Percentiles rank a stretch among this genome's conserved stretches.
Evolutionary conservation across 495 filamentous ascomycete genomes (phyloP).

Genomic region (Xylaria scruposa): DNA sequence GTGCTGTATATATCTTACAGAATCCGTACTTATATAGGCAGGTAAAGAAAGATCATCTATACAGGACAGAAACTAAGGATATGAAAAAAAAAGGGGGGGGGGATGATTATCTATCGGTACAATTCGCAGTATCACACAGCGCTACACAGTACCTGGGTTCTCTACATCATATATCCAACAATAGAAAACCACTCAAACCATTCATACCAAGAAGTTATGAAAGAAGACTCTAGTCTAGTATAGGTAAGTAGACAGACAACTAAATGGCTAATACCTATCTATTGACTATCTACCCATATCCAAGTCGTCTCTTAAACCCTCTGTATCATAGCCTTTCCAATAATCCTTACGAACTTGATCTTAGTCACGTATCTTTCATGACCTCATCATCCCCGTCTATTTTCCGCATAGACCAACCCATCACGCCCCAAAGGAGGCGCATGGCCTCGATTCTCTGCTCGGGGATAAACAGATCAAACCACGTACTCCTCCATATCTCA

Average conservation of each 20-base stretch:
- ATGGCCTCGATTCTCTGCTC: conserved; percentile 75
- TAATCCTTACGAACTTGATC: background rate
- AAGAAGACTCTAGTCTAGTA: background rate
- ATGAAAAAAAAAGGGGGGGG: too few relatives aligned
- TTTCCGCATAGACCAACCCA: conserved; percentile 72
- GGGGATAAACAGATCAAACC: conserved; percentile 77
- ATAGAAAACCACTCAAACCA: background rate
- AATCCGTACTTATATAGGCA: background rate
- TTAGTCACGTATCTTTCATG: conserved; percentile 43
- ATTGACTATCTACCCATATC: background rate
- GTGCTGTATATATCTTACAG: background rate
- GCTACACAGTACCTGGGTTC: background rate
- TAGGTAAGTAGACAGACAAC: background rate
- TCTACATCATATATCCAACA: background rate
- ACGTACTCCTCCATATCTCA: conserved; percentile 71
- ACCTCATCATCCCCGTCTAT: conserved; percentile 42
- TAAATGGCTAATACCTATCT: background rate
- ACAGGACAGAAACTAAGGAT: background rate
- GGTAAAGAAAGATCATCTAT: background rate
- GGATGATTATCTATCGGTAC: background rate
- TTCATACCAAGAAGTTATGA: background rate
- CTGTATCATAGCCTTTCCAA: background rate
- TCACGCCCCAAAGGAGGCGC: conserved; percentile 75
- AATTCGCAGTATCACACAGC: background rate
- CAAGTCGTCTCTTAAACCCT: background rate